These are phyloP conservation scores for Anisogramma anomala DNA, from an alignment of 2,329 filamentous ascomycete genomes.

Conservation along the genomic window DNA sequence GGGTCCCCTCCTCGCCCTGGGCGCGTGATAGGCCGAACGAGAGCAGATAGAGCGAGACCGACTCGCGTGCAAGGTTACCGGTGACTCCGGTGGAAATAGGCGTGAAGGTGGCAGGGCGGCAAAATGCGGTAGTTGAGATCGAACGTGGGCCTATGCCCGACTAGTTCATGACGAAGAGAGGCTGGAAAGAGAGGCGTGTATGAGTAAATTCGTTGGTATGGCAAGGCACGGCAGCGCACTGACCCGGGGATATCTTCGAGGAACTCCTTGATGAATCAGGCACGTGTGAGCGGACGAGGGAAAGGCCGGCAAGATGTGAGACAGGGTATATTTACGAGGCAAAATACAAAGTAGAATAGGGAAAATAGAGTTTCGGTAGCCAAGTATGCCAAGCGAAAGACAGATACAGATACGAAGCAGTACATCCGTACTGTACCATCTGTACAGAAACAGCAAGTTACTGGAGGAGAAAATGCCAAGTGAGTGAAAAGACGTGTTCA, in stretches of 20 bases:
- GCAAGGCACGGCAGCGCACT: conserved; percentile 1
- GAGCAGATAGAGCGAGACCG: not conserved
- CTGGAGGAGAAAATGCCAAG: too few relatives aligned
- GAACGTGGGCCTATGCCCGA: conserved; percentile 1
- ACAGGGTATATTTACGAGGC: too few relatives aligned
- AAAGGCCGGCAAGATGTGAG: too few relatives aligned
- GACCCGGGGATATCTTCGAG: conserved; percentile 1
- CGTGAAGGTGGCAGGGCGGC: too few relatives aligned
- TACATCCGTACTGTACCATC: too few relatives aligned
- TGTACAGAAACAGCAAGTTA: not conserved
- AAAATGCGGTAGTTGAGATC: too few relatives aligned
- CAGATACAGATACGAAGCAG: too few relatives aligned
- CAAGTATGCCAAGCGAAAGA: too few relatives aligned
- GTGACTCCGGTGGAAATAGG: too few relatives aligned
- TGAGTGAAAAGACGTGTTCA: not conserved
- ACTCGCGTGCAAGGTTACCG: not conserved
- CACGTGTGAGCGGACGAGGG: too few relatives aligned
- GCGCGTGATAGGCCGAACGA: not conserved
- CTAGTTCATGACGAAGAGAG: conserved; percentile 11
- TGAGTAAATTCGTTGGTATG: not conserved
- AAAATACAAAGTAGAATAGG: not conserved
- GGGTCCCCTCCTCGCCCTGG: not conserved
- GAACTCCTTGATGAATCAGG: not conserved
- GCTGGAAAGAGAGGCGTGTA: not conserved
- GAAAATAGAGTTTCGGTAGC: not conserved